These are phyloP conservation scores for Cryptococcus sp. DNA, from an alignment of 1,284 basidiomycete species.

Conservation along the genomic window DNA sequence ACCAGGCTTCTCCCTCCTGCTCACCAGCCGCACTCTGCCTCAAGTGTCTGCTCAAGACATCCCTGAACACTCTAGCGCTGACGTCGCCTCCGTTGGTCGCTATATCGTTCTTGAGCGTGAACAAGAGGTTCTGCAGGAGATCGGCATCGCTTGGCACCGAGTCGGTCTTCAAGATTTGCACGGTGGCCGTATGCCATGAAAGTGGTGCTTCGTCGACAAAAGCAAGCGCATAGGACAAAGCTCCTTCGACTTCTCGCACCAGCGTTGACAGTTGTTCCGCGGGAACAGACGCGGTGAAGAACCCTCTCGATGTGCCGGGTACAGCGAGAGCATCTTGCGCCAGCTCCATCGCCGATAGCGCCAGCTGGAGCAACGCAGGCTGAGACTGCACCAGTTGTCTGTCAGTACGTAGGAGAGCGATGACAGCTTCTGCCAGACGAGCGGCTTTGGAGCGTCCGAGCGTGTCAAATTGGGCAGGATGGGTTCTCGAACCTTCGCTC, in stretches of 20 bases:
- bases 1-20: conserved; percentile 74
- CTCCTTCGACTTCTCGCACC: conserved; percentile 60
- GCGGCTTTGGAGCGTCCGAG: conserved; percentile 59
- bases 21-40: conserved; percentile 60
- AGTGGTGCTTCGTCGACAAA: conserved; percentile 53
- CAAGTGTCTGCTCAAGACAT: conserved; percentile 64
- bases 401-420: conserved; percentile 65
- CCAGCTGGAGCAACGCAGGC: conserved; percentile 28
- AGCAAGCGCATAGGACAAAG: conserved; percentile 69
- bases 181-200: conserved; percentile 59
- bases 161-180: conserved; percentile 49
- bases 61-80: conserved; percentile 62
- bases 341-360: conserved; percentile 45
- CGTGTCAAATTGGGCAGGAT: conserved; percentile 51
- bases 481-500: conserved; percentile 4
- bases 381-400: conserved; percentile 60
- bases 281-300: conserved; percentile 57
- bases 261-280: conserved; percentile 56
- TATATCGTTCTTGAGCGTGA: conserved; percentile 44
- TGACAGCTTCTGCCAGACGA: conserved; percentile 63
- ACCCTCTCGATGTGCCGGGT: conserved; percentile 57
- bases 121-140: conserved; percentile 39
- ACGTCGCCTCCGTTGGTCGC: conserved; percentile 54
- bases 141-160: conserved; percentile 19
- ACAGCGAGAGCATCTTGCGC: conserved; percentile 57